Percentiles rank a stretch among this genome's conserved stretches.
Conservation (phyloP, 805 yeast genomes). For the Nakazawaea molendinolei region DNA sequence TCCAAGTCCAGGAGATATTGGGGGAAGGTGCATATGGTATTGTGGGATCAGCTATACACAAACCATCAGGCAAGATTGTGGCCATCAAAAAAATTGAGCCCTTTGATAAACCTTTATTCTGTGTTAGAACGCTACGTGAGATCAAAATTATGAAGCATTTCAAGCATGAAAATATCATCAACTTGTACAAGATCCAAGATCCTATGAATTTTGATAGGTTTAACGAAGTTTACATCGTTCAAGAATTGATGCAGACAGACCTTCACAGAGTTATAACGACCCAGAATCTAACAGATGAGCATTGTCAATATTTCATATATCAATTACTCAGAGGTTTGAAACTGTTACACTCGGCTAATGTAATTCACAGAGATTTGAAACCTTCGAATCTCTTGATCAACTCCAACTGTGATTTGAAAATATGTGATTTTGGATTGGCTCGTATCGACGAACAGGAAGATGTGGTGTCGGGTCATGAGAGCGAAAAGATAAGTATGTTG, state of each 20-base stretch:
- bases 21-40: conserved; percentile 85
- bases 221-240: conserved; percentile 67
- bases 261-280: conserved; percentile 55
- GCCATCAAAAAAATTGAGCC: conserved; percentile 78
- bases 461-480: conserved; percentile 19
- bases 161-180: conserved; percentile 68
- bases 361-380: conserved; percentile 71
- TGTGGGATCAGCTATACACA: conserved; percentile 64
- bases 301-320: conserved; percentile 62
- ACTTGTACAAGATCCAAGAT: conserved; percentile 58
- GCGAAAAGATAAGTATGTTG: conserved; percentile 35
- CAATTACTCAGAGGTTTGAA: conserved; percentile 67
- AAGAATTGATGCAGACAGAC: conserved; percentile 75
- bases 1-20: conserved; percentile 49
- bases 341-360: conserved; percentile 64
- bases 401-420: conserved; percentile 65
- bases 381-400: conserved; percentile 67
- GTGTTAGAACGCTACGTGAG: conserved; percentile 67
- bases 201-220: conserved; percentile 54
- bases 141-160: conserved; percentile 59
- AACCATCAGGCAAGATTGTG: conserved; percentile 50
- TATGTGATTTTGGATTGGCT: conserved; percentile 76
- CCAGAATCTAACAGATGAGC: conserved; percentile 55
- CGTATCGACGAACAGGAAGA: conserved; percentile 45
- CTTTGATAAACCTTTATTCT: conserved; percentile 56